Evolutionary conservation across 176 grass and related monocot species (phyloP).

Genomic region (Eragrostis nindensis): DNA sequence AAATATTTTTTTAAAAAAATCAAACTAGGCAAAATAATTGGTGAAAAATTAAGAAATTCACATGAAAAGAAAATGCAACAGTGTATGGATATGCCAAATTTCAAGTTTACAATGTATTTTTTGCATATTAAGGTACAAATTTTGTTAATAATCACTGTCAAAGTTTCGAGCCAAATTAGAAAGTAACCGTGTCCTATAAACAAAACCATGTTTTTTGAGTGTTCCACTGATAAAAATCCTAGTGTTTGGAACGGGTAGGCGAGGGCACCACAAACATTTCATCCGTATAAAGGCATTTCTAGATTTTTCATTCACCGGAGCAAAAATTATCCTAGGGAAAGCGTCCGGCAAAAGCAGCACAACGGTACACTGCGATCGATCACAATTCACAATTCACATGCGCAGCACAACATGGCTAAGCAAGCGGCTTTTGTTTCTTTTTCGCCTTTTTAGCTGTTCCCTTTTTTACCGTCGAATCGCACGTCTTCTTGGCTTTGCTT

Average conservation of each 20-base stretch:
- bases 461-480: not conserved
- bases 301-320: not conserved
- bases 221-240: too few species aligned
- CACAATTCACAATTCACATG: not conserved
- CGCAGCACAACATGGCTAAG: conserved; percentile 3
- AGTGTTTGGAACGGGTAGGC: not conserved
- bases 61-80: too few species aligned
- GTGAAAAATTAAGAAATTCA: too few species aligned
- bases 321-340: not conserved
- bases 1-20: too few species aligned
- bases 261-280: not conserved
- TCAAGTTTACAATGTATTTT: too few species aligned
- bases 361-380: not conserved
- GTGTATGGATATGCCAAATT: too few species aligned
- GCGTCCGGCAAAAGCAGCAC: not conserved
- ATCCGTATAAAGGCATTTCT: not conserved
- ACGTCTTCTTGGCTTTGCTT: not conserved
- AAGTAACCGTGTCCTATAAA: too few species aligned
- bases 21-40: too few species aligned
- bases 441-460: not conserved
- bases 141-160: too few species aligned
- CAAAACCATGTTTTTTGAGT: too few species aligned
- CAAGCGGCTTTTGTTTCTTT: conserved; percentile 15
- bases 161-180: too few species aligned
- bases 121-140: too few species aligned